phyloP scores from a whole-genome alignment of 164 flowering plant species.

The Santalum album region DNA sequence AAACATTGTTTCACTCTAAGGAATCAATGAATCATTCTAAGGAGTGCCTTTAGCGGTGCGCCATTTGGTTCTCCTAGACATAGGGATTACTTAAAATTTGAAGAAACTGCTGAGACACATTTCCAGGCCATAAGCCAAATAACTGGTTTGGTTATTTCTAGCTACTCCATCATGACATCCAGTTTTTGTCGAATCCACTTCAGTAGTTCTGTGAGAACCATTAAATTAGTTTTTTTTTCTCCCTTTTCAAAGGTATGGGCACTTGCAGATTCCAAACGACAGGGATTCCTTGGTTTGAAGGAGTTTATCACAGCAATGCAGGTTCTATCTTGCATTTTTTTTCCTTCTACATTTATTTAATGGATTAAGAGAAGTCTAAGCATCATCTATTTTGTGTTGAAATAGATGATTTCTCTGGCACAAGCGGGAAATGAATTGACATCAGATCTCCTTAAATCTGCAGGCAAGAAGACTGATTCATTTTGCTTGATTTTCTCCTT shows the following conservation, averaged over 20 bases:
- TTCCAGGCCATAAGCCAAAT: too few relatives aligned
- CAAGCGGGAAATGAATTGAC: constrained; percentile 69
- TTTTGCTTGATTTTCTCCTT: neutral
- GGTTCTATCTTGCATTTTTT: constrained; percentile 27
- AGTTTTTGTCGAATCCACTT: neutral
- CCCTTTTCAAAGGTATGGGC: constrained; percentile 77
- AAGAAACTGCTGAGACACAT: too few relatives aligned
- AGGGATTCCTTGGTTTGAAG: constrained; percentile 78
- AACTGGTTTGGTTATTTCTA: too few relatives aligned
- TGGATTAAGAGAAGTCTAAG: neutral
- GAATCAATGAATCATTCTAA: too few relatives aligned
- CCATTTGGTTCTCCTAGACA: too few relatives aligned
- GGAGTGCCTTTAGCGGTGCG: too few relatives aligned
- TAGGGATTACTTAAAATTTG: too few relatives aligned
- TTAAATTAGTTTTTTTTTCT: neutral
- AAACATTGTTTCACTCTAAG: too few relatives aligned
- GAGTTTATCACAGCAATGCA: constrained; percentile 89
- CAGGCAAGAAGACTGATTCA: constrained; percentile 25
- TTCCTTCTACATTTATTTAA: too few relatives aligned
- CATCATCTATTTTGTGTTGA: constrained; percentile 3
- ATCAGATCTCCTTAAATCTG: constrained; percentile 38
- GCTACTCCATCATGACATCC: too few relatives aligned
- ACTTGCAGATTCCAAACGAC: constrained; percentile 81
- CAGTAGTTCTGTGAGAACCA: neutral
- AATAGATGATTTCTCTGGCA: constrained; percentile 72